A percentile compares a stretch with the other conserved stretches of the same genome.
Evolutionary conservation across 1,284 basidiomycete species (phyloP).

Genomic region (Rhizoctonia solani): DNA sequence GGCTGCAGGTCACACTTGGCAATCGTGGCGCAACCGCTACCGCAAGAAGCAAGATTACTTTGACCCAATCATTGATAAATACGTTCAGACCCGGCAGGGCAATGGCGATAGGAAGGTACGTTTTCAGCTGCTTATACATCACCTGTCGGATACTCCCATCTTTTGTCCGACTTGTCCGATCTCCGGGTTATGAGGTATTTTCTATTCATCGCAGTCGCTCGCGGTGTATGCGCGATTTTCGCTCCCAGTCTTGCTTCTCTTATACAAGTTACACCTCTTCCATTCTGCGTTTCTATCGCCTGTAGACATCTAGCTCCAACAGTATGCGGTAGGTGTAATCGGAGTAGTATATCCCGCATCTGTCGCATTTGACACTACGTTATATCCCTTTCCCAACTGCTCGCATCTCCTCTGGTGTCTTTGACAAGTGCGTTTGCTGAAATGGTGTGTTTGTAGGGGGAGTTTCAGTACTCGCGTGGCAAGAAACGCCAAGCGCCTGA

Average conservation of each 20-base stretch:
- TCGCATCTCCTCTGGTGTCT: no score
- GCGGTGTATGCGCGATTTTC: slow-evolving; percentile 26
- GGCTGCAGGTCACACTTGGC: slow-evolving; percentile 83
- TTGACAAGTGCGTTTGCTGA: no score
- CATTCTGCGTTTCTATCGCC: not conserved
- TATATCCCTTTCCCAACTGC: no score
- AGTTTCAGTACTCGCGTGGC: slow-evolving; percentile 23
- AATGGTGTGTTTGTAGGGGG: slow-evolving; percentile 5
- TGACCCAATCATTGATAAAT: slow-evolving; percentile 60
- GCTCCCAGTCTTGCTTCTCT: not conserved
- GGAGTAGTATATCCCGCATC: no score
- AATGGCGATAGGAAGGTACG: slow-evolving; percentile 29
- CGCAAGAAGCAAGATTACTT: slow-evolving; percentile 74
- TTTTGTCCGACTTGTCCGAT: slow-evolving; percentile 4
- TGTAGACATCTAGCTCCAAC: no score
- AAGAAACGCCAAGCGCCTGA: slow-evolving; percentile 13
- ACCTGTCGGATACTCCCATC: not conserved
- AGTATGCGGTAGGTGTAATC: no score
- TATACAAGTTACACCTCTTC: not conserved
- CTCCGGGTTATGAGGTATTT: slow-evolving; percentile 1
- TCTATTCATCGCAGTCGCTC: slow-evolving; percentile 7
- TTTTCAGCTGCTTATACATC: not conserved
- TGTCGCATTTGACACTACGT: no score
- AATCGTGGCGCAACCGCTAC: slow-evolving; percentile 83
- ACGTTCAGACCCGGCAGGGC: slow-evolving; percentile 36